A percentile compares a stretch with the other conserved stretches of the same genome.
Conservation (phyloP, 345 rosid species). For the Ricinus communis region DNA sequence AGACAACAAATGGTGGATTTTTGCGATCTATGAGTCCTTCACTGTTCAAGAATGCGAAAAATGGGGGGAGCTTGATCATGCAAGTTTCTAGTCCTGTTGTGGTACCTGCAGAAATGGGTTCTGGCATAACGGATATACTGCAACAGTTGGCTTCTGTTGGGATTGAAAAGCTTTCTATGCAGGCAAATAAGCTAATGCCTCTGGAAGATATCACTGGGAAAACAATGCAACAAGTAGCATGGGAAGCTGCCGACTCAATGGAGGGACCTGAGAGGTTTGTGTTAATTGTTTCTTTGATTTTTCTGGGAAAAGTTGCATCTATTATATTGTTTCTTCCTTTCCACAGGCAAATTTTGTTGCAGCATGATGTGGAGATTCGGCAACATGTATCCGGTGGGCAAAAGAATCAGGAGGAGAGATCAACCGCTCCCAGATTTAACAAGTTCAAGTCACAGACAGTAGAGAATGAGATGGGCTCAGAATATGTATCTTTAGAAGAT, state of each 20-base stretch:
- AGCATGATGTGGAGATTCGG: conserved; percentile 37
- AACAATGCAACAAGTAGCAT: conserved; percentile 78
- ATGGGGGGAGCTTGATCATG: conserved; percentile 79
- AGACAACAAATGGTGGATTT: conserved; percentile 80
- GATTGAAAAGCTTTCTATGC: conserved; percentile 90
- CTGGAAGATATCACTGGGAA: conserved; percentile 89
- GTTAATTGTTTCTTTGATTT: conserved; percentile 14
- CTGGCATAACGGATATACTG: conserved; percentile 66
- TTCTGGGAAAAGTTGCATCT: conserved; percentile 2
- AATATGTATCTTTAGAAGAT: conserved; percentile 88
- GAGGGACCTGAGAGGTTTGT: conserved; percentile 64
- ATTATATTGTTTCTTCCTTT: conserved; percentile 24
- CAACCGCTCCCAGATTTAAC: conserved; percentile 41
- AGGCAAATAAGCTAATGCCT: conserved; percentile 91
- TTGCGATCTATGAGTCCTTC: conserved; percentile 79
- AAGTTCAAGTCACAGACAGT: conserved; percentile 37
- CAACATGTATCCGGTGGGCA: conserved; percentile 34
- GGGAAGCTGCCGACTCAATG: conserved; percentile 62
- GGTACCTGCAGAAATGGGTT: conserved; percentile 96
- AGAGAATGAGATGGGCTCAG: conserved; percentile 46
- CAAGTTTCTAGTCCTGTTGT: conserved; percentile 95
- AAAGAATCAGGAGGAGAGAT: conserved; percentile 36
- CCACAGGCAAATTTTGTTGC: conserved; percentile 49
- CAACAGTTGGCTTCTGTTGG: conserved; percentile 79
- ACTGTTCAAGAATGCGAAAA: conserved; percentile 61